phyloP scores from a whole-genome alignment of 805 yeast species.

The Metschnikowia reukaufii region DNA sequence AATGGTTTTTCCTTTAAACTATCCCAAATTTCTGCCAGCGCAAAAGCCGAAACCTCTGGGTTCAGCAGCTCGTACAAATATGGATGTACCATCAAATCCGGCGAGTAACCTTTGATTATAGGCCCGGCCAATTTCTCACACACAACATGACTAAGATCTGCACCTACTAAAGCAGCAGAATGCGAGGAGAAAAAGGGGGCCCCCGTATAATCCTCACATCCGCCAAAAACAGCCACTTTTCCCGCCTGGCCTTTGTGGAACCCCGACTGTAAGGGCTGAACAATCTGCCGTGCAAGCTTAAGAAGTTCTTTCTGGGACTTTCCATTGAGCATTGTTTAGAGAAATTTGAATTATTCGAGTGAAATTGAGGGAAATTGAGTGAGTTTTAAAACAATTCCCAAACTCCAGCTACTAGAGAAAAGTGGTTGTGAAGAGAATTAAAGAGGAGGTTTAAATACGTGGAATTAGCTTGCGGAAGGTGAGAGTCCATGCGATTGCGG shows the following conservation, averaged over 20 bases:
- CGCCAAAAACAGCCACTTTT: conserved; percentile 83
- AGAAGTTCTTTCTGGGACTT: conserved; percentile 46
- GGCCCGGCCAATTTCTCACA: conserved; percentile 79
- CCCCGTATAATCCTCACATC: conserved; percentile 94
- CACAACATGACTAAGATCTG: conserved; percentile 86
- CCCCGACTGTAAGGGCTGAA: conserved; percentile 72
- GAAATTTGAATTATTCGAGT: not conserved
- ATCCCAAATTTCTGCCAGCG: conserved; percentile 23
- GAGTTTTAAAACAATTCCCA: too few species aligned
- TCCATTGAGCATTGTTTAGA: conserved; percentile 15
- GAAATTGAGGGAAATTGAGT: too few species aligned
- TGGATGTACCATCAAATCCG: conserved; percentile 96
- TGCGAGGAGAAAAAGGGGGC: conserved; percentile 92
- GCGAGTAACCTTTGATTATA: conserved; percentile 83
- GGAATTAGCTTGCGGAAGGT: too few species aligned
- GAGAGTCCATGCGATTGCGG: too few species aligned
- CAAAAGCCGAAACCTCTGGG: conserved; percentile 23
- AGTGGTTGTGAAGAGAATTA: too few species aligned
- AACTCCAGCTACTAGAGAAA: too few species aligned
- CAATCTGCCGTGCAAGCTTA: conserved; percentile 49
- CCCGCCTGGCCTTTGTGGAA: conserved; percentile 95
- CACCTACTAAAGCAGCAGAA: conserved; percentile 80
- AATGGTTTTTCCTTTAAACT: conserved; percentile 16
- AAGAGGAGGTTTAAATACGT: too few species aligned
- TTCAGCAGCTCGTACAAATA: conserved; percentile 57